Evolutionary conservation across 768 basidiomycete genomes (phyloP), one percentile per base, ranked within the genome.

Genomic region (Crucibulum laeve): DNA sequence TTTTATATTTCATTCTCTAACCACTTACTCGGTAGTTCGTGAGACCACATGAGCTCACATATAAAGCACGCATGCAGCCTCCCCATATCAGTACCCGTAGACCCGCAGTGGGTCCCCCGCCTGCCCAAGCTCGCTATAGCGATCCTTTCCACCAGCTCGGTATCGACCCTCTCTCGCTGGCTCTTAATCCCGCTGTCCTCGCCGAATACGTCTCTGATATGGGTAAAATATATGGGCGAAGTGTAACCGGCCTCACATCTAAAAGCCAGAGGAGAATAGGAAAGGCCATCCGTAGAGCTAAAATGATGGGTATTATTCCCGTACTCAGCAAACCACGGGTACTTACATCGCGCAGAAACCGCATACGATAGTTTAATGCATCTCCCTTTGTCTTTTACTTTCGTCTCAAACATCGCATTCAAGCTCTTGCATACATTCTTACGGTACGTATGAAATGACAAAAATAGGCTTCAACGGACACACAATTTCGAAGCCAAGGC

Each of bases 251-350:
- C 4, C 69, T 97, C 35, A 91, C 92, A 1, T 74, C 80, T 62
- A 82, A 81, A 65, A 85, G 69, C 43, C 94, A 96, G 61, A 76
- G 90, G 34, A 72, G 73, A 47, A 53, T 96, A 3, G 87, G 80
- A 46, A 91, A 91, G 64, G 88, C 92, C 34, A 84, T 96, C 45
- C 81, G 87, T 35, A 71, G 94, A 46, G 87, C 94, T 46, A 89
- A 86, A 66, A 84, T 84, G 75, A 93, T 95, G 88, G 94, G 94
- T 30, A 58, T 91, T 44, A 78, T 95, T 42, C 87, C 91, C 6
- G 51, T 69, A 14, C 68, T 73, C 52, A 73, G 72, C 56, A 67
- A 52, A 53, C 57, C 56, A 4, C 38, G 36, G 18, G 21, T 42
- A 19, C 13, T 26, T 2, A 30, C 42, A 38, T 39, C 34, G 17